A percentile compares a stretch with the other conserved stretches of the same genome.
phyloP scores from a whole-genome alignment of 176 grass and related monocot genomes.

The Cenchrus americanus region DNA sequence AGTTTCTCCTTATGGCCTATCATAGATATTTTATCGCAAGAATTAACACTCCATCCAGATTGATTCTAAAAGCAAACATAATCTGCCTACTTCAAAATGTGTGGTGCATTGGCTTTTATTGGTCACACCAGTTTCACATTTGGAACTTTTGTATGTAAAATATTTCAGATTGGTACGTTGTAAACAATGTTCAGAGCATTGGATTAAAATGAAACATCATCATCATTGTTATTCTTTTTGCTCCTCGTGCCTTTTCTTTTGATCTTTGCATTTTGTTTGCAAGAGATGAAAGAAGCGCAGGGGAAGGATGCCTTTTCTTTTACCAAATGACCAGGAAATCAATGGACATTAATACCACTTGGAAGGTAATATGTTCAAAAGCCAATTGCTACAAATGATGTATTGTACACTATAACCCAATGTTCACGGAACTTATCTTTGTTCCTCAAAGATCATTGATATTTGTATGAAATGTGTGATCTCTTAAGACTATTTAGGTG shows the following conservation, averaged over 20 bases:
- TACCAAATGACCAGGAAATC: slow-evolving; percentile 48
- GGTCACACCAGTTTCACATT: slow-evolving; percentile 59
- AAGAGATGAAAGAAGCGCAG: slow-evolving; percentile 81
- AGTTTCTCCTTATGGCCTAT: slow-evolving; percentile 44
- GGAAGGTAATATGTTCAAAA: slow-evolving; percentile 62
- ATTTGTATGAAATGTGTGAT: background rate
- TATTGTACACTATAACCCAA: slow-evolving; percentile 40
- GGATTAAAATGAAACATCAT: slow-evolving; percentile 52
- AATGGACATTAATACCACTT: slow-evolving; percentile 50
- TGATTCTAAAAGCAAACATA: slow-evolving; percentile 64
- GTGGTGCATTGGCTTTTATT: slow-evolving; percentile 76
- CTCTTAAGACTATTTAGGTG: slow-evolving; percentile 1
- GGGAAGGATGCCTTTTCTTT: slow-evolving; percentile 62
- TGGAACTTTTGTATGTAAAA: slow-evolving; percentile 79
- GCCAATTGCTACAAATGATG: slow-evolving; percentile 39
- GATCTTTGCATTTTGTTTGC: slow-evolving; percentile 97
- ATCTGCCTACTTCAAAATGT: slow-evolving; percentile 60
- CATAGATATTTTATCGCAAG: slow-evolving; percentile 65
- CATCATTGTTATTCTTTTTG: slow-evolving; percentile 38
- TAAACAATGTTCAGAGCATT: slow-evolving; percentile 59
- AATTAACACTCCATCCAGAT: slow-evolving; percentile 53
- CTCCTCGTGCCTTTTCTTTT: slow-evolving; percentile 78
- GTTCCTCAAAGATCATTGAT: slow-evolving; percentile 10
- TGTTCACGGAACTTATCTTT: background rate
- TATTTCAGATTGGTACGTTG: slow-evolving; percentile 66